Conservation (phyloP, 2,329 filamentous ascomycete species). For the Epicoccum sorghinum region DNA sequence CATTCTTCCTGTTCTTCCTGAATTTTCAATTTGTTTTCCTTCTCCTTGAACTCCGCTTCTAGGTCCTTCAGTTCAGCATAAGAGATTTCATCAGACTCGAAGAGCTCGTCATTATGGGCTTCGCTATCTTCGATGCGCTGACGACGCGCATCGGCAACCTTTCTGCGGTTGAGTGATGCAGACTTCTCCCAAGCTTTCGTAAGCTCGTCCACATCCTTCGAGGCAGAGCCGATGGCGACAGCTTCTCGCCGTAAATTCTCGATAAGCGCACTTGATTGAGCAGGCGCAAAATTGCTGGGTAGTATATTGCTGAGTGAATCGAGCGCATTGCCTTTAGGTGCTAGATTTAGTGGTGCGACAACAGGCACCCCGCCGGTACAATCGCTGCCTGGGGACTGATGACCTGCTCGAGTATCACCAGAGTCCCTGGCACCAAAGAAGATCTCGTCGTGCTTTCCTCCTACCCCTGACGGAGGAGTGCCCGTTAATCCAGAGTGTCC, state of each 20-base stretch:
- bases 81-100: slow-evolving; percentile 62
- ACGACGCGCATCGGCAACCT: slow-evolving; percentile 56
- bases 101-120: slow-evolving; percentile 59
- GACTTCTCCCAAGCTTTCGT: slow-evolving; percentile 54
- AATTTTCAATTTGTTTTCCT: slow-evolving; percentile 58
- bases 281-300: slow-evolving; percentile 20
- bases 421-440: slow-evolving; percentile 38
- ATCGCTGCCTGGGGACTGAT: slow-evolving; percentile 26
- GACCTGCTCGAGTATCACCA: slow-evolving; percentile 18
- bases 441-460: slow-evolving; percentile 40
- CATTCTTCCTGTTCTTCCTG: slow-evolving; percentile 61
- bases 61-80: slow-evolving; percentile 63
- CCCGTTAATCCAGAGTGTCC: slow-evolving; percentile 23
- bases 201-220: slow-evolving; percentile 28
- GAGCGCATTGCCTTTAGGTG: slow-evolving; percentile 22
- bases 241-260: slow-evolving; percentile 28
- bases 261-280: slow-evolving; percentile 24
- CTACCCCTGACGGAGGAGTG: slow-evolving; percentile 12
- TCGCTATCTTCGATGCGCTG: slow-evolving; percentile 60
- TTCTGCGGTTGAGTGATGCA: slow-evolving; percentile 51
- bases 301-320: slow-evolving; percentile 29
- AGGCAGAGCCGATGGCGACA: slow-evolving; percentile 23
- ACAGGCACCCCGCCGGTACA: slow-evolving; percentile 27
- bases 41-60: slow-evolving; percentile 61
- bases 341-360: slow-evolving; percentile 34